Percentiles rank a stretch among this genome's conserved stretches.
phyloP scores from a whole-genome alignment of 148 eudicot species.

The Chenopodium album region DNA sequence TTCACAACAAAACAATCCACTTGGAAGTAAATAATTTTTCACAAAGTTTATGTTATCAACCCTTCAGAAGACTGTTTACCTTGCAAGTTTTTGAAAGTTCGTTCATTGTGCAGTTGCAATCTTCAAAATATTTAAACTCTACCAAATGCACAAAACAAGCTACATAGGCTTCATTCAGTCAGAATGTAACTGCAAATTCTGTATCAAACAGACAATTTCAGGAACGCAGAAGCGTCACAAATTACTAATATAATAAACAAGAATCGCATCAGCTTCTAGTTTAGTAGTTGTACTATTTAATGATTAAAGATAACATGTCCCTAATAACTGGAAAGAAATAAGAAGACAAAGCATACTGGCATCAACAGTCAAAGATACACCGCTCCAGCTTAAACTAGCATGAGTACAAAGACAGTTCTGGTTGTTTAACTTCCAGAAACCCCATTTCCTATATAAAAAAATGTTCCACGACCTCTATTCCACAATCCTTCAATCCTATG shows the following conservation, averaged over 20 bases:
- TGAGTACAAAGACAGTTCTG: neutral
- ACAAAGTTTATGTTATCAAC: neutral
- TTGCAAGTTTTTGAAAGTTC: neutral
- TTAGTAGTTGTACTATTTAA: neutral
- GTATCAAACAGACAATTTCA: neutral
- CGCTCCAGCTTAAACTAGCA: neutral
- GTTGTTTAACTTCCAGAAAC: neutral
- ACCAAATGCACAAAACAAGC: conserved; percentile 14
- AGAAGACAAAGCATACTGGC: neutral
- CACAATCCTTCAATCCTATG: neutral
- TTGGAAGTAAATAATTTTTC: neutral
- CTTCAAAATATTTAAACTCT: conserved; percentile 3
- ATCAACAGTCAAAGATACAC: neutral
- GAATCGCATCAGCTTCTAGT: neutral
- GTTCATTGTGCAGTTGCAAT: conserved; percentile 8
- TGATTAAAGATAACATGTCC: neutral
- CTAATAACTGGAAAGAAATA: neutral
- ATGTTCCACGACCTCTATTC: neutral
- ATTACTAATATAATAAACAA: neutral
- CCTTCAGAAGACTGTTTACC: neutral
- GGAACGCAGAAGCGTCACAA: neutral
- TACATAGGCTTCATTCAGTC: conserved; percentile 1
- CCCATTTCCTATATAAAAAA: neutral
- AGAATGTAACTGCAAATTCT: conserved; percentile 18
- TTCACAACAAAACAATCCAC: neutral